Evolutionary conservation across 2,329 filamentous ascomycete genomes (phyloP), one percentile per base, ranked within the genome.

Genomic region (Aureobasidium namibiae): DNA sequence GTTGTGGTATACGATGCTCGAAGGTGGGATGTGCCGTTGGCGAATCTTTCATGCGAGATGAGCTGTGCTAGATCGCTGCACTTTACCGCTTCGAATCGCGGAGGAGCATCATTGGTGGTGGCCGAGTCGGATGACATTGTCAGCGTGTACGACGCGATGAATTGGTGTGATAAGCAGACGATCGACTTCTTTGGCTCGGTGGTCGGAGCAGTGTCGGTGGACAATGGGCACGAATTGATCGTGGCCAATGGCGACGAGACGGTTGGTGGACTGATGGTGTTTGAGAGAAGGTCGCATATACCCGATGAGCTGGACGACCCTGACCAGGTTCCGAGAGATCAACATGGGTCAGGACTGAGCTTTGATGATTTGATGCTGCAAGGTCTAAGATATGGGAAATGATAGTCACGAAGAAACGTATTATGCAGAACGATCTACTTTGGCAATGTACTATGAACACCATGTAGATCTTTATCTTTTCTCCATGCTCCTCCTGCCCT

Each of bases 1-100:
- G 79, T 92, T 64, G 83, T 85, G 63, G 83, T 92, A 50, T 92
- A 87, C 84, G 89, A 92, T 69, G 86, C 88, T 8, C 81, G 89
- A 9, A 83, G 81, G 57, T 89, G 87, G 85, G 78, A 74, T 45
- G 74, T 79, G 58, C 78, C 79, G 9, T 73, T 79, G 4, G 75
- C 76, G 18, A 80, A 80, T 11, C 75, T 92, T 24, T 76, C 80
- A 42, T 56, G 50, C 44, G 81, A 87, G 66, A 84, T 90, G 78
- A 83, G 87, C 1, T 84, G 86, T 21, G 85, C 85, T 0, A 81
- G 89, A 23, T 85, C 81, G 56, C 72, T 92, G 42, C 81, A 81
- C 38, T 92, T 92, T 72, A 89, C 87, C 1, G 87, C 88, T 0
- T 71, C 83, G 2, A 88, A 88, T 18, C 23, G 24, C 14, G 87